Evolutionary conservation across 257 asterid species (phyloP).

Genomic region (Plectranthus barbatus): DNA sequence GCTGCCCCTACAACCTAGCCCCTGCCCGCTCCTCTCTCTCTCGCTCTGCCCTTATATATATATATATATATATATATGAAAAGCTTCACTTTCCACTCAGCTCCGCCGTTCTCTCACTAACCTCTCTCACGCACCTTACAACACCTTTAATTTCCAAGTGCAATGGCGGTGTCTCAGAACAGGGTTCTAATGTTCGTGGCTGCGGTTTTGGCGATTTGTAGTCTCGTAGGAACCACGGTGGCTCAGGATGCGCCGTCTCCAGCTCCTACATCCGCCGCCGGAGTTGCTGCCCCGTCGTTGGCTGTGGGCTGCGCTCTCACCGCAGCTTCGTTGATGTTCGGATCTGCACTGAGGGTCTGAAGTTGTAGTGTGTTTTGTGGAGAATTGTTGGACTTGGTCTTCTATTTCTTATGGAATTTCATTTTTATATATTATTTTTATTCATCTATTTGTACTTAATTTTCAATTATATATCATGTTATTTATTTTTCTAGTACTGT

Average conservation of each 20-base stretch:
- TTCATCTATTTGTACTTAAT: conserved; percentile 7
- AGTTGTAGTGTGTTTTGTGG: conserved; percentile 6
- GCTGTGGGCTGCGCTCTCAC: too few species aligned
- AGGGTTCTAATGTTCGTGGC: background rate
- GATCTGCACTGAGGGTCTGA: too few species aligned
- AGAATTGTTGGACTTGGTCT: conserved; percentile 18
- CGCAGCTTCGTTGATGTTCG: too few species aligned
- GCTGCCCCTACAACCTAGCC: conserved; percentile 34
- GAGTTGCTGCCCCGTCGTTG: too few species aligned
- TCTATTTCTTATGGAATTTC: background rate
- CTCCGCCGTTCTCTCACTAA: conserved; percentile 7
- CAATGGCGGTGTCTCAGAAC: conserved; percentile 38
- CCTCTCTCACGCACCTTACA: background rate
- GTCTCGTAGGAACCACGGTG: too few species aligned
- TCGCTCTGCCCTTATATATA: too few species aligned
- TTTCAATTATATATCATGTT: background rate
- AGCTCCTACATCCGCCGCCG: too few species aligned
- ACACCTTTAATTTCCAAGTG: background rate
- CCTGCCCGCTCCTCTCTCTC: conserved; percentile 27
- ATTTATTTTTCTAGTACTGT: background rate
- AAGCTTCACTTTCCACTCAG: background rate
- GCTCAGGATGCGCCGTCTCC: too few species aligned
- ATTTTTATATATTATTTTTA: conserved; percentile 4
- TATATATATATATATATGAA: conserved; percentile 6
- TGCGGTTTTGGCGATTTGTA: too few species aligned